Percentiles rank a stretch among this genome's conserved stretches.
These are phyloP conservation scores for Pythium periplocum DNA, from an alignment of 352 stramenopile species.

Conservation along the genomic window DNA sequence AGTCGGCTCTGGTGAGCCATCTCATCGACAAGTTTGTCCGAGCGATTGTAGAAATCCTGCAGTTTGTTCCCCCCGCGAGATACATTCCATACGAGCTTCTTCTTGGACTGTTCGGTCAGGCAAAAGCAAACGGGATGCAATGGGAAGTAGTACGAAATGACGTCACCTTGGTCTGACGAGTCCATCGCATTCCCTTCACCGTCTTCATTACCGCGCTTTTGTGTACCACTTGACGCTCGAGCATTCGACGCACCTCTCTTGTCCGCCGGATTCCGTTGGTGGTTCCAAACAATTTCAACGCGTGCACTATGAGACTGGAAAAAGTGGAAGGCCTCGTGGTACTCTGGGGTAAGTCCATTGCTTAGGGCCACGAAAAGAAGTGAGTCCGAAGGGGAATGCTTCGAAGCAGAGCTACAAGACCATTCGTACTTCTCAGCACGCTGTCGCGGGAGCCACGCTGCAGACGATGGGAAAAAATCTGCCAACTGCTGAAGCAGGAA, in stretches of 20 bases:
- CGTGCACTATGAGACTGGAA: constrained; percentile 61
- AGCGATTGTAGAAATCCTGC: constrained; percentile 58
- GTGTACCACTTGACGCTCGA: background rate
- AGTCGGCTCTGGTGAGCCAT: constrained; percentile 65
- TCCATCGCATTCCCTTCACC: background rate
- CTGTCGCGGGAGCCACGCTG: constrained; percentile 32
- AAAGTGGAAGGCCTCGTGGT: constrained; percentile 48
- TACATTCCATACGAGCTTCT: constrained; percentile 64
- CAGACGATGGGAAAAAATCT: constrained; percentile 31
- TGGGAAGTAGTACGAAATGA: constrained; percentile 70
- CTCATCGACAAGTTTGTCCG: constrained; percentile 64
- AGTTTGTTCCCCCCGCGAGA: constrained; percentile 54
- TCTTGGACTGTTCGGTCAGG: constrained; percentile 65
- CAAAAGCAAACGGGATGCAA: constrained; percentile 74
- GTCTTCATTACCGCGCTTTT: background rate
- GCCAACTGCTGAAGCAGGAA: constrained; percentile 65
- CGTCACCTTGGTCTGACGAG: background rate
- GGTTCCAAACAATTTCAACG: constrained; percentile 69
- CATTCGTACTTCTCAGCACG: background rate
- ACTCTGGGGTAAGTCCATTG: constrained; percentile 17
- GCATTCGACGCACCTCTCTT: background rate
- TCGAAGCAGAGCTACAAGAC: too few species aligned
- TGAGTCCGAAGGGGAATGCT: too few species aligned
- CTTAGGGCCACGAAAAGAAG: background rate
- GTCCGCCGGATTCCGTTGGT: constrained; percentile 11